Percentiles rank a stretch among this genome's conserved stretches.
Conservation (phyloP, 495 filamentous ascomycete genomes). For the Pseudoneurospora amorphoporcata region DNA sequence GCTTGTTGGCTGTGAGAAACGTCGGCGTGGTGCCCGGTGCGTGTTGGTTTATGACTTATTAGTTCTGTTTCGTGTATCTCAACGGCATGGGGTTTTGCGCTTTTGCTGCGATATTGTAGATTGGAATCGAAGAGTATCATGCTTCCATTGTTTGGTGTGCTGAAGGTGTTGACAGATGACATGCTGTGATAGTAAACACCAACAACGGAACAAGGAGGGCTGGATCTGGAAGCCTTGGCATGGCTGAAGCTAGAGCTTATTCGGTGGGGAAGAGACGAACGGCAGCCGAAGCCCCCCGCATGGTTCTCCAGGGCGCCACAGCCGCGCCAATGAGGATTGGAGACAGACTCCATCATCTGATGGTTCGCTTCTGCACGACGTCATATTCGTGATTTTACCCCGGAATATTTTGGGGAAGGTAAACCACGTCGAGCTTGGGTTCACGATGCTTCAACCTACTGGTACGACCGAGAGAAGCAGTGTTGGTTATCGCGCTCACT, state of each 20-base stretch:
- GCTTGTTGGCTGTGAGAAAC: not conserved
- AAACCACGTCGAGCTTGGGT: not conserved
- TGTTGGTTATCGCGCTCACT: not conserved
- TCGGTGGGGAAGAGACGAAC: not conserved
- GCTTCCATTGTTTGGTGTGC: not conserved
- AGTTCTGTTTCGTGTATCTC: slow-evolving; percentile 13
- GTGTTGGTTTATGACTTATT: slow-evolving; percentile 1
- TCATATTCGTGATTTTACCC: slow-evolving; percentile 2
- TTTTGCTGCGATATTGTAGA: slow-evolving; percentile 10
- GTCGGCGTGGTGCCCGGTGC: slow-evolving; percentile 5
- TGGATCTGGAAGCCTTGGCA: not conserved
- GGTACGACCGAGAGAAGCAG: not conserved
- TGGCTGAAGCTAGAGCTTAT: slow-evolving; percentile 37
- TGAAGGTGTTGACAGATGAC: not conserved
- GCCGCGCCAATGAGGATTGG: slow-evolving; percentile 10
- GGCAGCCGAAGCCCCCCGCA: slow-evolving; percentile 14
- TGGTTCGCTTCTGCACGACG: slow-evolving; percentile 2
- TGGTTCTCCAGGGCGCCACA: slow-evolving; percentile 4
- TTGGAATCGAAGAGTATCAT: slow-evolving; percentile 15
- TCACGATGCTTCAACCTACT: not conserved
- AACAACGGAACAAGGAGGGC: not conserved
- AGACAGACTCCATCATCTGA: not conserved
- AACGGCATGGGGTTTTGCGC: slow-evolving; percentile 4
- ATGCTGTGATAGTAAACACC: not conserved
- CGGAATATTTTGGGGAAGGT: not conserved